phyloP scores from a whole-genome alignment of 805 yeast species.

The Kodamaea neixiangensis region DNA sequence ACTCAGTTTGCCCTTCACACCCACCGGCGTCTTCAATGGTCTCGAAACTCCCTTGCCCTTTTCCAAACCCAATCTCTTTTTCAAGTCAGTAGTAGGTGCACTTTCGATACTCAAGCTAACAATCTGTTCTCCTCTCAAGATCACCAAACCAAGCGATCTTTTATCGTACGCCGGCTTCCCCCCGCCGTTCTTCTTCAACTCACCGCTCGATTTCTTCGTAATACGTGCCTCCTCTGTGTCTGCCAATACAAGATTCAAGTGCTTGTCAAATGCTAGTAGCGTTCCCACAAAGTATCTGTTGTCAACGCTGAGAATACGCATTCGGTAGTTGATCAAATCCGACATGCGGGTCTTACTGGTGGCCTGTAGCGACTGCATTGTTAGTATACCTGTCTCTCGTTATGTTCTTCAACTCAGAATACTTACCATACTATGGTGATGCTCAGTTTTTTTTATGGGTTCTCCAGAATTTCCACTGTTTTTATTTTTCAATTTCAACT shows the following conservation, averaged over 20 bases:
- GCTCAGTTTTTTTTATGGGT: constrained; percentile 4
- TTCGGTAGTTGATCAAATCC: constrained; percentile 70
- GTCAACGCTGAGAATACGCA: constrained; percentile 76
- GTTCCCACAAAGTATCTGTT: constrained; percentile 77
- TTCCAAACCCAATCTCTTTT: constrained; percentile 29
- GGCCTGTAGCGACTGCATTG: constrained; percentile 7
- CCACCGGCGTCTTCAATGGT: constrained; percentile 39
- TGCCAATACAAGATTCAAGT: constrained; percentile 80
- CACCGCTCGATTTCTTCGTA: constrained; percentile 57
- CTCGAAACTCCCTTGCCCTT: constrained; percentile 26
- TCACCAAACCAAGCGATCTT: constrained; percentile 75
- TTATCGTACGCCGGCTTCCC: constrained; percentile 57
- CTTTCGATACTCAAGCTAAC: constrained; percentile 68
- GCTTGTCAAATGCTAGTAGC: constrained; percentile 84
- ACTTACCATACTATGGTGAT: constrained; percentile 7
- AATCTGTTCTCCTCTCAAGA: constrained; percentile 86
- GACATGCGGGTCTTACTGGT: constrained; percentile 49
- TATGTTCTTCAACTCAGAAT: neutral
- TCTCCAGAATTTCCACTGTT: constrained; percentile 4
- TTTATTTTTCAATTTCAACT: constrained; percentile 2
- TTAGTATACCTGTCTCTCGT: constrained; percentile 3
- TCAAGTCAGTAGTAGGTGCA: constrained; percentile 52
- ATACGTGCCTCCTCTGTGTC: constrained; percentile 83
- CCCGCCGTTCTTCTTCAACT: constrained; percentile 29
- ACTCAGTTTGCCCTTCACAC: constrained; percentile 24